phyloP scores from a whole-genome alignment of 768 basidiomycete genomes.

The Suillus luteus region DNA sequence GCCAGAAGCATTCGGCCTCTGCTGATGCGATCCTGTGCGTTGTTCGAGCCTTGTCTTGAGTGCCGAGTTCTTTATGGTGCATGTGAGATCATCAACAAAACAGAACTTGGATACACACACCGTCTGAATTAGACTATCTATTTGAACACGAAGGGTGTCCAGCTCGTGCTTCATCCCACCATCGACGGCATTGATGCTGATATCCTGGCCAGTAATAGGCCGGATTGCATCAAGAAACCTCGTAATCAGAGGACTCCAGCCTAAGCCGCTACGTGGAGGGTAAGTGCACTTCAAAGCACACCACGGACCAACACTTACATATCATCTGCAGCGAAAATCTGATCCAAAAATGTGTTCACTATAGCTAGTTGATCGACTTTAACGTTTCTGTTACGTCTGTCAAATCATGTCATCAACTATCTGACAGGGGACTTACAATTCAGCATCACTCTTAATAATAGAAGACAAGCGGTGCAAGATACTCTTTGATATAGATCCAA shows the following conservation, averaged over 20 bases:
- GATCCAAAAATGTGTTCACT: constrained; percentile 60
- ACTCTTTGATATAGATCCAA: constrained; percentile 46
- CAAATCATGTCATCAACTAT: constrained; percentile 2
- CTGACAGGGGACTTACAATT: constrained; percentile 48
- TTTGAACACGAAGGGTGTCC: constrained; percentile 54
- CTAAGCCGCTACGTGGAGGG: not conserved
- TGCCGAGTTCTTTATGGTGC: not conserved
- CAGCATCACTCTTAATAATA: constrained; percentile 60
- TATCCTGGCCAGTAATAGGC: constrained; percentile 62
- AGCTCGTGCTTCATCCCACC: constrained; percentile 60
- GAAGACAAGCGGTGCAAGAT: constrained; percentile 57
- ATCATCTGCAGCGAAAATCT: not conserved
- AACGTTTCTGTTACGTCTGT: constrained; percentile 47
- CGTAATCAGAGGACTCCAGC: not conserved
- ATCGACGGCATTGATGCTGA: constrained; percentile 47
- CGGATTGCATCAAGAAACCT: constrained; percentile 58
- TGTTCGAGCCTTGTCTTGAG: constrained; percentile 6
- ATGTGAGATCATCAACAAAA: constrained; percentile 28
- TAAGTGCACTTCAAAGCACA: not conserved
- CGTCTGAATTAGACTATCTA: constrained; percentile 68
- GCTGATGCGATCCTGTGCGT: constrained; percentile 1
- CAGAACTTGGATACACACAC: constrained; percentile 35
- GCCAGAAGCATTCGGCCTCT: constrained; percentile 42
- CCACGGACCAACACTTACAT: constrained; percentile 1
- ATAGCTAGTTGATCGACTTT: constrained; percentile 61